These are phyloP conservation scores for Fraxinus americana DNA, from an alignment of 257 asterid species.

Conservation along the genomic window DNA sequence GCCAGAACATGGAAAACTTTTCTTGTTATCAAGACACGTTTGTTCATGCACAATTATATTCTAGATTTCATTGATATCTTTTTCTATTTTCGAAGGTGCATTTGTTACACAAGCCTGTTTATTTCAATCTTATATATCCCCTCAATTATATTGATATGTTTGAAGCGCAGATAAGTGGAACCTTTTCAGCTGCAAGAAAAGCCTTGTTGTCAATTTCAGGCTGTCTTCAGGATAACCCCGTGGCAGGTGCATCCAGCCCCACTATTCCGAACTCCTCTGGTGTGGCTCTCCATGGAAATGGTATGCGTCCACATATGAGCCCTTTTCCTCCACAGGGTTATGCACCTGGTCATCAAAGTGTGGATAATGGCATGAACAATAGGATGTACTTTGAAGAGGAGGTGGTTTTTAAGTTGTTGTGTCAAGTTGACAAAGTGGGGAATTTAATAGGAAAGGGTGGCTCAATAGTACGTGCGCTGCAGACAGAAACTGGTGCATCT, in stretches of 20 bases:
- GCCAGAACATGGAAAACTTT: neutral
- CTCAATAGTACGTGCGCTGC: slow-evolving; percentile 21
- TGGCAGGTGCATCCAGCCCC: slow-evolving; percentile 15
- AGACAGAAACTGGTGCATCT: slow-evolving; percentile 34
- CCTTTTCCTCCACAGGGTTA: slow-evolving; percentile 10
- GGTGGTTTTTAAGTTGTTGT: slow-evolving; percentile 27
- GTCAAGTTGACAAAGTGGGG: slow-evolving; percentile 33
- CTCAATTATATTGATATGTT: slow-evolving; percentile 2
- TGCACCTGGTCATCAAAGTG: slow-evolving; percentile 10
- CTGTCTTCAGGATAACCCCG: slow-evolving; percentile 24
- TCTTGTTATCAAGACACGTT: neutral
- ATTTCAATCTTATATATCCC: neutral
- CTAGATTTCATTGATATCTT: neutral
- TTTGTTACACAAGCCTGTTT: neutral
- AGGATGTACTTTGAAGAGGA: slow-evolving; percentile 30
- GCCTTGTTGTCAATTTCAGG: slow-evolving; percentile 30
- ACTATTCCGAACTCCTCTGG: slow-evolving; percentile 24
- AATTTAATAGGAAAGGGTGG: slow-evolving; percentile 33
- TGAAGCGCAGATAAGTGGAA: slow-evolving; percentile 25
- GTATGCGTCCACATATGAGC: slow-evolving; percentile 22
- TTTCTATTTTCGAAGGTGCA: neutral
- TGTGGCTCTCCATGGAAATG: slow-evolving; percentile 19
- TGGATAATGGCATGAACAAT: slow-evolving; percentile 18
- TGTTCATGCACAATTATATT: neutral
- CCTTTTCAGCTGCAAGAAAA: slow-evolving; percentile 21